Evolutionary conservation across 2,329 filamentous ascomycete species (phyloP), one percentile per base, ranked within the genome.

Genomic region (Sodiomyces alkalinus): DNA sequence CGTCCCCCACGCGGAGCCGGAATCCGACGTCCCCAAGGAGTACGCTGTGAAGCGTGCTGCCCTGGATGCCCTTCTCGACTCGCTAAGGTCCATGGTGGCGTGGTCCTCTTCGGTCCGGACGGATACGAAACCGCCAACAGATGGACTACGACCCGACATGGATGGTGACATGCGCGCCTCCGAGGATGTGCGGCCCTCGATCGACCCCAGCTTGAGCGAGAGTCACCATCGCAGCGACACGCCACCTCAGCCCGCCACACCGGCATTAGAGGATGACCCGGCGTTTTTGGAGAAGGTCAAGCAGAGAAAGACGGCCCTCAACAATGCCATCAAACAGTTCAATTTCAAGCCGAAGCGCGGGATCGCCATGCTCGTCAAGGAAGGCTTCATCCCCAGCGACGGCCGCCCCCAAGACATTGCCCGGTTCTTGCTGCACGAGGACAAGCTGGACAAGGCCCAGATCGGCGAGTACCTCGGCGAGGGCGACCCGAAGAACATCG

Each of bases 261-360:
- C 74, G 13, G 57, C 75, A 3, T 54, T 73, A 4, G 85, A 94
- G 32, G 92, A 98, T 45, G 90, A 98, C 44, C 87, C 87, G 0
- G 83, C 75, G 36, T 79, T 94, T 43, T 62, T 98, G n/a, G 90
- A 96, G 45, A 92, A 80, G 51, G 83, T 86, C 31, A 96, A 96
- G 55, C 81, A 86, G 34, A 71, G 79, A 36, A 98, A 98, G 56
- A 96, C 83, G 6, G 90, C 90, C 0, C 58, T 96, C 35, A 80
- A 76, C 29, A 90, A 92, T 42, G 87, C 80, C 2, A 79, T 94
- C 30, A 74, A 77, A 27, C 79, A 83, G 36, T 98, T 98, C 64
- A 98, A 98, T 50, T 94, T 87, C 62, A 98, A 98, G 51, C 85
- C 92, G 0, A 98, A 98, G 53, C 74, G 80, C 33, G 92, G 90